phyloP scores from a whole-genome alignment of 1,284 basidiomycete species.

The Leccinum fallax region DNA sequence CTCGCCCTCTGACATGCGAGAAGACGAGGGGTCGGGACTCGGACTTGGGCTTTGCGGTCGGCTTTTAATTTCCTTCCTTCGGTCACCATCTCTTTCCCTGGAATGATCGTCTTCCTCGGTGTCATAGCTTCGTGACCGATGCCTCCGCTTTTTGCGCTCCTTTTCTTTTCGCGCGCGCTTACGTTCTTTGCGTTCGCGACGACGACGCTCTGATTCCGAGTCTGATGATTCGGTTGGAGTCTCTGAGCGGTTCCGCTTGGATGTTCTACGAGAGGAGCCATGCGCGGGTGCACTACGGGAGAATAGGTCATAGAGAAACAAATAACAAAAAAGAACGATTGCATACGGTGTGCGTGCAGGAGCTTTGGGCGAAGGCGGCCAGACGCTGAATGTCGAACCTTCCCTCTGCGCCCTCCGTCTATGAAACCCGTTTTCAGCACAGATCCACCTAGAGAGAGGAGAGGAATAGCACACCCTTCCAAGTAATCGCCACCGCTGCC shows the following conservation, averaged over 20 bases:
- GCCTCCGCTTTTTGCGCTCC: conserved; percentile 39
- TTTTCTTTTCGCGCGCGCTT: conserved; percentile 57
- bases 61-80: conserved; percentile 33
- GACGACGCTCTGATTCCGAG: conserved; percentile 65
- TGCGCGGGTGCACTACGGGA: conserved; percentile 53
- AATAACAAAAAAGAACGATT: background rate
- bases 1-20: conserved; percentile 45
- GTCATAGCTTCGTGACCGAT: conserved; percentile 42
- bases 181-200: conserved; percentile 59
- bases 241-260: conserved; percentile 56
- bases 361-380: conserved; percentile 85
- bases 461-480: conserved; percentile 35
- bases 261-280: conserved; percentile 56
- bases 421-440: conserved; percentile 6
- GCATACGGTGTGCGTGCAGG: conserved; percentile 61
- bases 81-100: conserved; percentile 31
- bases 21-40: conserved; percentile 34
- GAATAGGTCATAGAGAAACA: conserved; percentile 4
- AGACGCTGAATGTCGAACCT: conserved; percentile 64
- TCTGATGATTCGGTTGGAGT: conserved; percentile 55
- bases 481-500: conserved; percentile 40
- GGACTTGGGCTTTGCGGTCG: conserved; percentile 38
- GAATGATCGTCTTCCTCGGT: conserved; percentile 39
- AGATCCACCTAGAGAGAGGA: background rate
- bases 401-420: conserved; percentile 82